Evolutionary conservation across 2,329 filamentous ascomycete species (phyloP).

Genomic region (Ophiosphaerella herpotricha): DNA sequence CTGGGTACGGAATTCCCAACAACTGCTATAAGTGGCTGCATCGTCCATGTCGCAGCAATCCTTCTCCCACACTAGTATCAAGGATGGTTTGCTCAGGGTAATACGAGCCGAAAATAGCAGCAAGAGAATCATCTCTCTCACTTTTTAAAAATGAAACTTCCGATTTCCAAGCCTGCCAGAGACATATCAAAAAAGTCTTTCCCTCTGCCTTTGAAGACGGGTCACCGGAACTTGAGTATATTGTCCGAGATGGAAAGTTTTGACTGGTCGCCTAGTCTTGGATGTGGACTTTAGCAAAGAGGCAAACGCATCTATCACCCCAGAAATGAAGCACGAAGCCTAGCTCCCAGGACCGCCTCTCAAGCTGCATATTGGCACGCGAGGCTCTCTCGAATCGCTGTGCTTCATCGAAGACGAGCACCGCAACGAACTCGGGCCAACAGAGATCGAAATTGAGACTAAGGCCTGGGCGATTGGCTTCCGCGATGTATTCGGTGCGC

Average conservation of each 20-base stretch:
- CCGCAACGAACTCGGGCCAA: neutral
- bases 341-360: conserved; percentile 18
- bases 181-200: neutral
- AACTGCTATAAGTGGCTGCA: conserved; percentile 9
- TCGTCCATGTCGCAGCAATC: neutral
- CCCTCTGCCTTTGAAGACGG: neutral
- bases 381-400: conserved; percentile 12
- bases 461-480: neutral
- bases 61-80: neutral
- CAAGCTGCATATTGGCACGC: conserved; percentile 3
- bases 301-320: neutral
- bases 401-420: conserved; percentile 1
- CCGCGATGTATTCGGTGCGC: conserved; percentile 1
- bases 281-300: conserved; percentile 1
- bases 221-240: conserved; percentile 9
- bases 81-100: conserved; percentile 8
- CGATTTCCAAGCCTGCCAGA: too few species aligned
- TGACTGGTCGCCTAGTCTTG: conserved; percentile 4
- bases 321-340: neutral
- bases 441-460: conserved; percentile 14
- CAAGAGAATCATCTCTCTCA: conserved; percentile 8
- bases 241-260: conserved; percentile 3
- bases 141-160: neutral
- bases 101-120: conserved; percentile 7
- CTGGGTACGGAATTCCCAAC: conserved; percentile 1